Evolutionary conservation across 768 basidiomycete species (phyloP), one percentile per base, ranked within the genome.

Genomic region (Neoboletus brunneissimus): DNA sequence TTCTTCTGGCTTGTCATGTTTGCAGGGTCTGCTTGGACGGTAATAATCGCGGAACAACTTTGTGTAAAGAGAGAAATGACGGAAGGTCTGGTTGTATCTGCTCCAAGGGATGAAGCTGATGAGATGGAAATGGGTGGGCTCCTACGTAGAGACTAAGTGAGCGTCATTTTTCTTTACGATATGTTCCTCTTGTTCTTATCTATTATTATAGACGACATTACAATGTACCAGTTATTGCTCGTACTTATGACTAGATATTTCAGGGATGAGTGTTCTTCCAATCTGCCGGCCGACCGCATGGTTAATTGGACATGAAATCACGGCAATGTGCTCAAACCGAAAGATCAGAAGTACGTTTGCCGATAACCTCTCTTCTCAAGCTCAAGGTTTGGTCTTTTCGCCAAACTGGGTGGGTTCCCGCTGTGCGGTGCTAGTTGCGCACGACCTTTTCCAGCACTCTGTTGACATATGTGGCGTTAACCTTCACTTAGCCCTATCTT

Each of bases 1-100:
- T 98, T 96, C 79, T 98, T 91, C 77, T 99, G 95, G 94, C 66
- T 85, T 46, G 79, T 95, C 48, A 77, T 95, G 68, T 72, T 81
- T n/a, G 75, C 76, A 40, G 87, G 91, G 43, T 80, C 91, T 8
- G 75, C 83, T n/a, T 63, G 87, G 38, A 89, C 86, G 57, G 82
- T 98, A 59, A 78, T 94, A 51, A 71, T 87, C 13, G 90, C 93
- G 1, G 97, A 99, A 68, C 94, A 98, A 65, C 77, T 97, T 27
- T 95, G 96, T 68, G 89, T 96, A 27, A 86, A 82, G 64, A 77
- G 94, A 42, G 94, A 97, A 74, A 92, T 97, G 92, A 75, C 76
- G 20, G 92, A 95, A 67, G 94, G 93, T 9, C 72, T 96, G 57
- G 77, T 74, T 20, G 79, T 89, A 35, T 74, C 76, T 46, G 68